Conservation (phyloP, 805 yeast genomes). For the Sugiyamaella floridensis region DNA sequence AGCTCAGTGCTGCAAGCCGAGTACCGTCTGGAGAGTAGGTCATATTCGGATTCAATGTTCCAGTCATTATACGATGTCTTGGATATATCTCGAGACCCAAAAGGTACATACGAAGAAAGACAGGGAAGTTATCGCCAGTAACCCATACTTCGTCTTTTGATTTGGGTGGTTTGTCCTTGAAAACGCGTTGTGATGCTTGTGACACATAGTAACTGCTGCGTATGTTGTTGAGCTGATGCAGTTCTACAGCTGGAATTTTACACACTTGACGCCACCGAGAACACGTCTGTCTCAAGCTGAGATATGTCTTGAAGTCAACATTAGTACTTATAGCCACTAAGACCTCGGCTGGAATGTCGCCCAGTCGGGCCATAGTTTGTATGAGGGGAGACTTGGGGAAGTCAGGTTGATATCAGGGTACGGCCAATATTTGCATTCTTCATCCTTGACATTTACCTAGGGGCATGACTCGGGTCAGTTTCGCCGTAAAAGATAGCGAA, state of each 20-base stretch:
- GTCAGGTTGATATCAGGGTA: background rate
- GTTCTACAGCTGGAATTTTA: background rate
- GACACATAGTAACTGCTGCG: background rate
- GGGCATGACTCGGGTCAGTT: conserved; percentile 1
- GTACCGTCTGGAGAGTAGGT: conserved; percentile 1
- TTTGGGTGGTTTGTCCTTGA: background rate
- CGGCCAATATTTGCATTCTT: background rate
- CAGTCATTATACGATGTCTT: background rate
- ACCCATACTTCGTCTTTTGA: background rate
- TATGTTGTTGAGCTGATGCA: background rate
- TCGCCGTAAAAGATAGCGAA: conserved; percentile 23
- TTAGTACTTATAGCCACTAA: conserved; percentile 4
- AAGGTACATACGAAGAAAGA: background rate
- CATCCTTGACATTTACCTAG: background rate
- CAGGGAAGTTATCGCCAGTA: background rate
- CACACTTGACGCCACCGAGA: conserved; percentile 1
- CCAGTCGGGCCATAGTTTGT: background rate
- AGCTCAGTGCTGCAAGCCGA: background rate
- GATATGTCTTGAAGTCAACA: conserved; percentile 1
- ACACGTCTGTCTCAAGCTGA: conserved; percentile 4
- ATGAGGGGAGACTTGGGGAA: background rate
- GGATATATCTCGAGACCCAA: background rate
- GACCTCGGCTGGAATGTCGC: conserved; percentile 13
- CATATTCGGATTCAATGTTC: background rate
- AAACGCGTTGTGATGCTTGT: background rate